A percentile compares a stretch with the other conserved stretches of the same genome.
Conservation (phyloP, 805 yeast species). For the Kodamaea lidongshanica region DNA sequence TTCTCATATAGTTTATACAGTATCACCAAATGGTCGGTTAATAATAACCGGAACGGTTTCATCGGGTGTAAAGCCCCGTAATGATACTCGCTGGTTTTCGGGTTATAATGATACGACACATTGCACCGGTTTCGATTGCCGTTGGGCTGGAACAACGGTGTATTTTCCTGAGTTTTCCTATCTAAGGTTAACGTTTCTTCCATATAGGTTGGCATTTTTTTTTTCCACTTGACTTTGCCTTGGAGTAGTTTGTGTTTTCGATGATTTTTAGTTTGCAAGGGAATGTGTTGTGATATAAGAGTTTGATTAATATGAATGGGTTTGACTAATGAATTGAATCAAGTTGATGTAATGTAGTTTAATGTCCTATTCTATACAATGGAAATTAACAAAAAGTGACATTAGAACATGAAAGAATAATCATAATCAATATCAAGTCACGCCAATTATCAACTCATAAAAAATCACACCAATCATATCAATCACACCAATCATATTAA, state of each 20-base stretch:
- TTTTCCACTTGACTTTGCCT: no score
- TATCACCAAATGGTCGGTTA: slow-evolving; percentile 86
- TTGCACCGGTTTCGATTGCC: slow-evolving; percentile 37
- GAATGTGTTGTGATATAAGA: background rate
- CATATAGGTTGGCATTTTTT: no score
- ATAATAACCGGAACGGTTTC: slow-evolving; percentile 93
- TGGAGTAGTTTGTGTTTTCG: background rate
- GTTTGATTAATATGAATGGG: no score
- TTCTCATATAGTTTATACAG: slow-evolving; percentile 79
- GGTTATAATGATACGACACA: slow-evolving; percentile 86
- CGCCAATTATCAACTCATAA: no score
- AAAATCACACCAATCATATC: no score
- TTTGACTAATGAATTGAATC: no score
- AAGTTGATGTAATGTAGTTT: no score
- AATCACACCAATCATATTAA: no score
- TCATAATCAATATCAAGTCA: no score
- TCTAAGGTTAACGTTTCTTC: slow-evolving; percentile 30
- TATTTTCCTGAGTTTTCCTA: slow-evolving; percentile 24
- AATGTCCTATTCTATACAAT: no score
- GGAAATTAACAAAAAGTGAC: no score
- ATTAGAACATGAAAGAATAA: no score
- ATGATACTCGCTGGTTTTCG: slow-evolving; percentile 73
- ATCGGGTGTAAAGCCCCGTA: slow-evolving; percentile 96
- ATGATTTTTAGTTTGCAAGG: background rate
- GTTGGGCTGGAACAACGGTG: slow-evolving; percentile 27